A percentile compares a stretch with the other conserved stretches of the same genome.
Evolutionary conservation across 2,329 filamentous ascomycete genomes (phyloP).

Genomic region (Mycosphaerella sp.): DNA sequence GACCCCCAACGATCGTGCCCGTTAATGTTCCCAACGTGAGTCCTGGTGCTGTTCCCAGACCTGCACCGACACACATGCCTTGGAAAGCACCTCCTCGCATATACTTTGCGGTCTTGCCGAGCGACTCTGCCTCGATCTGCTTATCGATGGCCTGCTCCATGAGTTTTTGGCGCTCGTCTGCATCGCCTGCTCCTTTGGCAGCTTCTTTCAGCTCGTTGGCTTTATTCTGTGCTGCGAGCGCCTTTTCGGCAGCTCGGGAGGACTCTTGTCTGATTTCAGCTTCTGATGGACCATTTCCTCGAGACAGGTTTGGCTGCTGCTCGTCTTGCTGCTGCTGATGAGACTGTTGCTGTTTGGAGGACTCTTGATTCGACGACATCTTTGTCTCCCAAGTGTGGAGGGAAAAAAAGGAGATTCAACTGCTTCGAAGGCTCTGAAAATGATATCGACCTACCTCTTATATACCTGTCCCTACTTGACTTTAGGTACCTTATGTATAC

Average conservation of each 20-base stretch:
- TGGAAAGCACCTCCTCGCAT: slow-evolving; percentile 28
- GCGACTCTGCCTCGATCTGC: slow-evolving; percentile 28
- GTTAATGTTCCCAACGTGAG: slow-evolving; percentile 27
- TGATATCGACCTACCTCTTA: neutral
- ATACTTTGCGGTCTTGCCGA: slow-evolving; percentile 32
- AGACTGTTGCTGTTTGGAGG: neutral
- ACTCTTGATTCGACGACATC: slow-evolving; percentile 6
- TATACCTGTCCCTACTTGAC: no score
- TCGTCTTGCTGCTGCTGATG: neutral
- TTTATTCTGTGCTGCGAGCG: slow-evolving; percentile 25
- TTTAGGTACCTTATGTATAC: no score
- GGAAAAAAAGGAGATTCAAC: neutral
- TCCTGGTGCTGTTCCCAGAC: slow-evolving; percentile 28
- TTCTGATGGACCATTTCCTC: slow-evolving; percentile 9
- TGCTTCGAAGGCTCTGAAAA: neutral
- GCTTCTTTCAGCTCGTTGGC: slow-evolving; percentile 27
- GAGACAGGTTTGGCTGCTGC: neutral
- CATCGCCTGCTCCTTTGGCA: slow-evolving; percentile 28
- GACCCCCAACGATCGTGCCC: slow-evolving; percentile 29
- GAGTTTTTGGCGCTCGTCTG: slow-evolving; percentile 31
- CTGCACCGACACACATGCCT: slow-evolving; percentile 28
- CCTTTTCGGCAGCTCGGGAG: slow-evolving; percentile 23
- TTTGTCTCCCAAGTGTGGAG: neutral
- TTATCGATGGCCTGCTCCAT: slow-evolving; percentile 29
- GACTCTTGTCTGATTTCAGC: slow-evolving; percentile 26